phyloP scores from a whole-genome alignment of 2,329 filamentous ascomycete species.

The Trichoderma sp. region DNA sequence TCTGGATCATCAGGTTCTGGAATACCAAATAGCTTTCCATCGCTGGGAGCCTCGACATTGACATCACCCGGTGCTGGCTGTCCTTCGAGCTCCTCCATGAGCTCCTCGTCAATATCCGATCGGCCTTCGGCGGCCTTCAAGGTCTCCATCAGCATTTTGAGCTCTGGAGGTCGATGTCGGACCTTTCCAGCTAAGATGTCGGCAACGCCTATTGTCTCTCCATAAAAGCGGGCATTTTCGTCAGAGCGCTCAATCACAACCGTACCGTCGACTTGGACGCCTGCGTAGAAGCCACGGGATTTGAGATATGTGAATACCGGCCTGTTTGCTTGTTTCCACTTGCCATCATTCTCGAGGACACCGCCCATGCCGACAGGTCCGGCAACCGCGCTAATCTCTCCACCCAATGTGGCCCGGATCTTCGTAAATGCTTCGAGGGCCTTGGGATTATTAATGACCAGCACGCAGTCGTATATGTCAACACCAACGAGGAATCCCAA shows the following conservation, averaged over 20 bases:
- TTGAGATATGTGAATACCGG: slow-evolving; percentile 82
- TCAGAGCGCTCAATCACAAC: slow-evolving; percentile 72
- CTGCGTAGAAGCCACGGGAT: slow-evolving; percentile 73
- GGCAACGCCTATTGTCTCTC: slow-evolving; percentile 41
- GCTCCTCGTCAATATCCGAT: slow-evolving; percentile 25
- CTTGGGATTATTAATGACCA: slow-evolving; percentile 67
- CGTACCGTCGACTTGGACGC: slow-evolving; percentile 77
- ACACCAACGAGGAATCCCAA: slow-evolving; percentile 69
- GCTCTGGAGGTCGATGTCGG: slow-evolving; percentile 39
- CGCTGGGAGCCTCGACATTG: slow-evolving; percentile 29
- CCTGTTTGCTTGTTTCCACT: slow-evolving; percentile 36
- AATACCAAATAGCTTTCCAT: slow-evolving; percentile 35
- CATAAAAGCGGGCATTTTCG: slow-evolving; percentile 77
- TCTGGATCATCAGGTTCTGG: slow-evolving; percentile 38
- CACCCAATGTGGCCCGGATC: slow-evolving; percentile 63
- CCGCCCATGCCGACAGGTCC: slow-evolving; percentile 59
- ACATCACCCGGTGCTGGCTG: slow-evolving; percentile 34
- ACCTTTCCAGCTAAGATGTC: slow-evolving; percentile 38
- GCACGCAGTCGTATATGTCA: slow-evolving; percentile 73
- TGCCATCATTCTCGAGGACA: slow-evolving; percentile 42
- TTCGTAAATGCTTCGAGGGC: slow-evolving; percentile 67
- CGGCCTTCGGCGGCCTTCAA: slow-evolving; percentile 39
- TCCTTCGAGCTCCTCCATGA: slow-evolving; percentile 30
- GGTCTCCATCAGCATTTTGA: slow-evolving; percentile 38
- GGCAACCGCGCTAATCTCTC: slow-evolving; percentile 65